Conservation (phyloP, 176 grass and related monocot species). For the Oropetium thomaeum region DNA sequence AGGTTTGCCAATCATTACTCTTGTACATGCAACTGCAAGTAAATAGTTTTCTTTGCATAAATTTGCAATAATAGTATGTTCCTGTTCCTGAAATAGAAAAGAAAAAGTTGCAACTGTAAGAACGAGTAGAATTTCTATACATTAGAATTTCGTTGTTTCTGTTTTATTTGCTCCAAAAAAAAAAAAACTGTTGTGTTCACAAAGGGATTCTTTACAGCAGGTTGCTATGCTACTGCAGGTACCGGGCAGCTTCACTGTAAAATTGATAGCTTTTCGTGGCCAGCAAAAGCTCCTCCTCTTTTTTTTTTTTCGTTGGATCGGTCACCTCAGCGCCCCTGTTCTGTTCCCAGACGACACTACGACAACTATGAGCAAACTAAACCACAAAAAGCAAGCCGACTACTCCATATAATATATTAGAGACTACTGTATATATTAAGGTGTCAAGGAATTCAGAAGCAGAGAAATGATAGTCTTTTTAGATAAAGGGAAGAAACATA, state of each 20-base stretch:
- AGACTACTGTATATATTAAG: no score
- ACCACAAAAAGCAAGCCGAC: neutral
- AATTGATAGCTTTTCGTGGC: conserved; percentile 1
- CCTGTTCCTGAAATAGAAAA: no score
- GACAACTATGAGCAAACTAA: conserved; percentile 3
- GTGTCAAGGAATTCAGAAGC: neutral
- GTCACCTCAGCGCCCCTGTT: no score
- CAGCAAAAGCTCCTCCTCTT: conserved; percentile 20
- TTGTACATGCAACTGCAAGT: no score
- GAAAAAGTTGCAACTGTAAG: no score
- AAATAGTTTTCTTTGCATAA: no score
- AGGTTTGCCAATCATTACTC: neutral
- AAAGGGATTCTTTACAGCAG: neutral
- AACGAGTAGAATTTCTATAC: no score
- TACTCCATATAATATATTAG: no score
- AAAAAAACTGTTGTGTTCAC: neutral
- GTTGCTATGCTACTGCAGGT: neutral
- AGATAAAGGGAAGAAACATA: no score
- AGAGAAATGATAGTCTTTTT: neutral
- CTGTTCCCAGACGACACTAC: neutral
- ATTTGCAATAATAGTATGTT: no score
- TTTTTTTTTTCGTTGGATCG: conserved; percentile 4
- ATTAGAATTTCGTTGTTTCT: no score
- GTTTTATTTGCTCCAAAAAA: no score
- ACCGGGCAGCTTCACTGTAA: neutral